These are phyloP conservation scores for Globisporangium paroecandrum DNA, from an alignment of 352 stramenopile species.

Conservation along the genomic window DNA sequence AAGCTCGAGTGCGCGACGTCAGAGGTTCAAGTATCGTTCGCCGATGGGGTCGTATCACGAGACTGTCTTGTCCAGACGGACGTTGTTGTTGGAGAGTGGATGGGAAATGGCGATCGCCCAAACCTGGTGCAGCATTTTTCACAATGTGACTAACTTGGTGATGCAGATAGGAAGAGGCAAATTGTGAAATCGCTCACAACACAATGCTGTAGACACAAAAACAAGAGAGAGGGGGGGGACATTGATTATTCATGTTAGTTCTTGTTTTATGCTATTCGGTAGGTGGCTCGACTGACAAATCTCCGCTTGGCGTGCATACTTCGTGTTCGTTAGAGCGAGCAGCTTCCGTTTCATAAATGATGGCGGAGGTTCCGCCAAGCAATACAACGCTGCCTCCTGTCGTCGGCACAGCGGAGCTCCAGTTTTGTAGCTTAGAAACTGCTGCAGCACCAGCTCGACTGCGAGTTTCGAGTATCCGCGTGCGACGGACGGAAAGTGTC, in stretches of 20 bases:
- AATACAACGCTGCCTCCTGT: neutral
- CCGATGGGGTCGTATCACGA: neutral
- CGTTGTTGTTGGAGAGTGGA: neutral
- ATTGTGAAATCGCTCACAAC: neutral
- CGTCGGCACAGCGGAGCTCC: neutral
- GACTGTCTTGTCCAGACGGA: slow-evolving; percentile 19
- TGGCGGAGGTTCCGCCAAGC: neutral
- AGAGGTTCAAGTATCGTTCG: neutral
- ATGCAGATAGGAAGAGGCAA: neutral
- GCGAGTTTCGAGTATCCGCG: slow-evolving; percentile 34
- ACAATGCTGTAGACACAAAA: neutral
- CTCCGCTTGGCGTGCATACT: neutral
- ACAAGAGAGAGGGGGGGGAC: too few species aligned
- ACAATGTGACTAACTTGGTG: neutral
- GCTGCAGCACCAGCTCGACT: slow-evolving; percentile 81
- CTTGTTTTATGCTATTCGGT: neutral
- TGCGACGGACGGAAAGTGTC: slow-evolving; percentile 77
- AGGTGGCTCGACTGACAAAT: neutral
- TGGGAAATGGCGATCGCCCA: neutral
- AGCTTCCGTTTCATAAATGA: neutral
- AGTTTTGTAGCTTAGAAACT: slow-evolving; percentile 54
- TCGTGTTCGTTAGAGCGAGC: neutral
- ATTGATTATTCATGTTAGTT: neutral
- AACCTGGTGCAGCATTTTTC: neutral
- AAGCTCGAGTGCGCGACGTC: slow-evolving; percentile 12